These are phyloP conservation scores for Mucor plumbeus DNA, from an alignment of 371 early-diverging fungal genomes.

Conservation along the genomic window DNA sequence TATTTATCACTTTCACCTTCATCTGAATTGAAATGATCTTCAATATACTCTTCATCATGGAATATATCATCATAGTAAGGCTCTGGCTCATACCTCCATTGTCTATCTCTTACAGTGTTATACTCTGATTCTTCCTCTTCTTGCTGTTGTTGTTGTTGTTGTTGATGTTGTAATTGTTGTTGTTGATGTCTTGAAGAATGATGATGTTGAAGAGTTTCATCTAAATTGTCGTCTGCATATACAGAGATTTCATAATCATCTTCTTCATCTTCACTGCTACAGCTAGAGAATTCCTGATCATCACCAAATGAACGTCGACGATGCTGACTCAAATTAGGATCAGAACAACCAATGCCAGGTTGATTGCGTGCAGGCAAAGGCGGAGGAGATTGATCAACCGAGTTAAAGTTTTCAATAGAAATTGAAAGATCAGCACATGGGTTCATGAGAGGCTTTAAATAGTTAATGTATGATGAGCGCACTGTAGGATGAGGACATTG, in stretches of 20 bases:
- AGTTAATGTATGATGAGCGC: slow-evolving; percentile 48
- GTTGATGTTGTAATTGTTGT: not conserved
- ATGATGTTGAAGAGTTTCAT: not conserved
- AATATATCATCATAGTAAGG: slow-evolving; percentile 42
- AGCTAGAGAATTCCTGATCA: not conserved
- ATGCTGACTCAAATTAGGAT: not conserved
- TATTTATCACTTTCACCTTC: not conserved
- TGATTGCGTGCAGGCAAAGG: slow-evolving; percentile 15
- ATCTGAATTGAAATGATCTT: slow-evolving; percentile 25
- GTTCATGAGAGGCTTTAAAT: slow-evolving; percentile 45
- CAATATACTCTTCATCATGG: slow-evolving; percentile 27
- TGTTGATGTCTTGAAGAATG: not conserved
- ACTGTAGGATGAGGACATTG: slow-evolving; percentile 68
- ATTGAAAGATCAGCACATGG: slow-evolving; percentile 46
- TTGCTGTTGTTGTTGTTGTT: not conserved
- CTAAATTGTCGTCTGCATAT: slow-evolving; percentile 21
- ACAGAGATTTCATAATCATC: slow-evolving; percentile 24
- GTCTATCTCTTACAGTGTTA: slow-evolving; percentile 2
- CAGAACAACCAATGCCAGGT: not conserved
- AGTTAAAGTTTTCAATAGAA: not conserved
- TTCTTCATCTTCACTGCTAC: slow-evolving; percentile 24
- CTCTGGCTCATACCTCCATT: slow-evolving; percentile 29
- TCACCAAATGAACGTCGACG: not conserved
- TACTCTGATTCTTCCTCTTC: not conserved
- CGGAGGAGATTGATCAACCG: not conserved